Evolutionary conservation across 352 stramenopile species (phyloP).

Genomic region (Phytophthora meadii): DNA sequence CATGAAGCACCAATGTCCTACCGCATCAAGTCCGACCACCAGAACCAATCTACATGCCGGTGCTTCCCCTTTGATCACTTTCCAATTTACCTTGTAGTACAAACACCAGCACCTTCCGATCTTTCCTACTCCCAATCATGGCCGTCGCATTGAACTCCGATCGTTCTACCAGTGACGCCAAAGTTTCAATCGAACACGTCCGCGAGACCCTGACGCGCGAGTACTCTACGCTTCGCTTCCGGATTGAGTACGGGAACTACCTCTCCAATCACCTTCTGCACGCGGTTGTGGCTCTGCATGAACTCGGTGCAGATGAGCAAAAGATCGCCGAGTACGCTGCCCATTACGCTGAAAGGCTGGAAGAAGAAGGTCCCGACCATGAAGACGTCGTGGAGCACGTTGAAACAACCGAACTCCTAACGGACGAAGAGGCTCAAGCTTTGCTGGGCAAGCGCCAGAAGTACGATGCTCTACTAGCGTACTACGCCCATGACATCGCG

Average conservation of each 20-base stretch:
- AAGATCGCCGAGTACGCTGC: conserved; percentile 40
- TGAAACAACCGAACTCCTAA: conserved; percentile 13
- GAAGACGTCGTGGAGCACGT: conserved; percentile 28
- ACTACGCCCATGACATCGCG: conserved; percentile 42
- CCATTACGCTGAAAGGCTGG: conserved; percentile 43
- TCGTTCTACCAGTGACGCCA: conserved; percentile 7
- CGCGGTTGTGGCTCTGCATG: conserved; percentile 45
- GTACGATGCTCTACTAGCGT: conserved; percentile 35
- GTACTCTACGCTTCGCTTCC: conserved; percentile 44
- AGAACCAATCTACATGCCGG: conserved; percentile 1
- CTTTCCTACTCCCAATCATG: conserved; percentile 7
- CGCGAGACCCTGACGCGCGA: conserved; percentile 32
- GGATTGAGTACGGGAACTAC: conserved; percentile 49
- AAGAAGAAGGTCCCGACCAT: conserved; percentile 31
- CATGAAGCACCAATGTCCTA: conserved; percentile 27
- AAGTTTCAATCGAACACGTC: conserved; percentile 35
- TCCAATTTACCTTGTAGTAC: conserved; percentile 6
- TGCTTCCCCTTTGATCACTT: conserved; percentile 14
- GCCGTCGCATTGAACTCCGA: background rate
- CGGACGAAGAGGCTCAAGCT: conserved; percentile 23
- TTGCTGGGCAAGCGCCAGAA: conserved; percentile 39
- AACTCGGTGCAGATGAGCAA: conserved; percentile 38
- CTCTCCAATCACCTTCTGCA: conserved; percentile 53
- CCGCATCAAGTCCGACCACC: conserved; percentile 25
- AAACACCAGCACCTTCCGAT: background rate